These are phyloP conservation scores for Aspergillus sp. DNA, from an alignment of 2,329 filamentous ascomycete species.

Conservation along the genomic window DNA sequence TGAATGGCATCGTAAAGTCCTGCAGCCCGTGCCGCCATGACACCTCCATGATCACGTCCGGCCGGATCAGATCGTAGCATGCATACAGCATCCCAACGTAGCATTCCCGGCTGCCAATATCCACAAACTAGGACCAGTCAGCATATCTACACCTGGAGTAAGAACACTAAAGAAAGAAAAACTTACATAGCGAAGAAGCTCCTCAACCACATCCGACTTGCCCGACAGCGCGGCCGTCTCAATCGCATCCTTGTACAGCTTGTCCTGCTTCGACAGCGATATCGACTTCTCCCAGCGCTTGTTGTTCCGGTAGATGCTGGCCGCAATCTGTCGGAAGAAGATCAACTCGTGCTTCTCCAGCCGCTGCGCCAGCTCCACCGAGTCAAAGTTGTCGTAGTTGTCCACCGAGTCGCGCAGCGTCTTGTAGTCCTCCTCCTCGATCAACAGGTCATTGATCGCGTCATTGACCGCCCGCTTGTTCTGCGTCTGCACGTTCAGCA, in stretches of 20 bases:
- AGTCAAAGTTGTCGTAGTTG: slow-evolving; percentile 98
- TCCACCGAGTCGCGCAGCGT: slow-evolving; percentile 93
- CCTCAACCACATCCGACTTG: slow-evolving; percentile 89
- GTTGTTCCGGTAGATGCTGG: slow-evolving; percentile 98
- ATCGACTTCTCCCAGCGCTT: slow-evolving; percentile 99
- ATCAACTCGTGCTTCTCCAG: slow-evolving; percentile 96
- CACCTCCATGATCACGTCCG: slow-evolving; percentile 87
- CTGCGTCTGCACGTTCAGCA: slow-evolving; percentile 89
- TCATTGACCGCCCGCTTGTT: slow-evolving; percentile 99
- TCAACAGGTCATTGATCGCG: slow-evolving; percentile 93
- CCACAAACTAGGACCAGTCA: slow-evolving; percentile 68
- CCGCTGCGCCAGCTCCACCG: slow-evolving; percentile 80
- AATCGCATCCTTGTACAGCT: slow-evolving; percentile 98
- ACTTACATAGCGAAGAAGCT: slow-evolving; percentile 93
- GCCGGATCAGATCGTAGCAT: slow-evolving; percentile 92
- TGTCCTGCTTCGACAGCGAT: slow-evolving; percentile 94
- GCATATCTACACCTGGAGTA: slow-evolving; percentile 6
- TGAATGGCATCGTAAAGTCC: slow-evolving; percentile 99
- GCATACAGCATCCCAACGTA: slow-evolving; percentile 99
- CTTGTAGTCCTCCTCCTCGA: slow-evolving; percentile 99
- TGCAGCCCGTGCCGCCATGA: slow-evolving; percentile 92
- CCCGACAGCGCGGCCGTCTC: slow-evolving; percentile 89
- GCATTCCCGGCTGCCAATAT: slow-evolving; percentile 97
- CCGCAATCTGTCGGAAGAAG: slow-evolving; percentile 98
- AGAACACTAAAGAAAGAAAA: not conserved